A percentile compares a stretch with the other conserved stretches of the same genome.
Evolutionary conservation across 2,329 filamentous ascomycete genomes (phyloP).

Genomic region (Pestalotiopsis fici): DNA sequence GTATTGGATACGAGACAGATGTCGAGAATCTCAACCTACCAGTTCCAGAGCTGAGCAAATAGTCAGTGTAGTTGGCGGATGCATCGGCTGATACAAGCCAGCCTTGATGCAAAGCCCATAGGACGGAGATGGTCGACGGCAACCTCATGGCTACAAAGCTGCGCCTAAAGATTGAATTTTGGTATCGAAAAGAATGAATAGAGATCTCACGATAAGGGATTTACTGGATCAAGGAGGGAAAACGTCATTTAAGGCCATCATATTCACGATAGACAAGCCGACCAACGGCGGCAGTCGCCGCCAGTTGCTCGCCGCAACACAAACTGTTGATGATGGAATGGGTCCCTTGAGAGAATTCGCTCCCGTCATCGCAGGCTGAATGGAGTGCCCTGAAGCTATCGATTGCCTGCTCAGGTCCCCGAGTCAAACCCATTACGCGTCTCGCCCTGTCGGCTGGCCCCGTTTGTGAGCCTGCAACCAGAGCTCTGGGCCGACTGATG

Average conservation of each 20-base stretch:
- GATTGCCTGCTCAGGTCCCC: background rate
- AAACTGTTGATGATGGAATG: background rate
- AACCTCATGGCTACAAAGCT: background rate
- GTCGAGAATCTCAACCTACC: background rate
- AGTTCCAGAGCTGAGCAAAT: background rate
- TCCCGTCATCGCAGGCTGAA: background rate
- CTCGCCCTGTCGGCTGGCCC: background rate
- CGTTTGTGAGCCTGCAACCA: background rate
- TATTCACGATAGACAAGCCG: background rate
- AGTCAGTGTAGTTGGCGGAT: background rate
- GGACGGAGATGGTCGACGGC: background rate
- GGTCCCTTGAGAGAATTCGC: background rate
- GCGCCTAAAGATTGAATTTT: background rate
- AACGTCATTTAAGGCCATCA: background rate
- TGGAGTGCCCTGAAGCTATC: background rate
- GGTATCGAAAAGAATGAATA: background rate
- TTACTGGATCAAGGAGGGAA: background rate
- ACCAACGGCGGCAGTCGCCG: background rate
- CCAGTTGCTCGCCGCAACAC: background rate
- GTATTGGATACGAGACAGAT: background rate
- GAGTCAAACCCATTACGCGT: background rate
- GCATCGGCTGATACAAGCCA: background rate
- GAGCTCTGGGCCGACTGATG: background rate
- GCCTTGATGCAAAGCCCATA: background rate
- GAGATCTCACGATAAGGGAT: background rate